Evolutionary conservation across 371 early-diverging fungal species (phyloP).

Genomic region (Mortierella sp.): DNA sequence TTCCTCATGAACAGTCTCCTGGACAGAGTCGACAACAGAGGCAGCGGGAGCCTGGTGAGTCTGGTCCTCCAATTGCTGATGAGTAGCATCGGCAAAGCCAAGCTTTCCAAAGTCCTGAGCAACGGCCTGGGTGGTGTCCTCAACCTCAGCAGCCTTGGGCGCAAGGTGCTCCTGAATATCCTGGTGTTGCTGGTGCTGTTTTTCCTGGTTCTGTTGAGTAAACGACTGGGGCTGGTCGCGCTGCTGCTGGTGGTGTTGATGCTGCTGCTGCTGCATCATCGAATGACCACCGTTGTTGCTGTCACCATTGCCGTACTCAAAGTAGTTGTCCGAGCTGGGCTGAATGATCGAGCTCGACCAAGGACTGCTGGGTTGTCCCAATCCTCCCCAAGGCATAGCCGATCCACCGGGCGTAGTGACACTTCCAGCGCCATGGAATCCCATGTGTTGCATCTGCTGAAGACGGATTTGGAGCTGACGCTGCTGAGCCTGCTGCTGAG

Average conservation of each 20-base stretch:
- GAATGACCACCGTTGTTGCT: conserved; percentile 21
- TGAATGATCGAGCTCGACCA: conserved; percentile 53
- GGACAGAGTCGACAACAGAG: background rate
- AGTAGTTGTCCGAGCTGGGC: conserved; percentile 46
- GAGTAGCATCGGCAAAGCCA: background rate
- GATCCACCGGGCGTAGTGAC: conserved; percentile 47
- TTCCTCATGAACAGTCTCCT: background rate
- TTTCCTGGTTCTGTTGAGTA: background rate
- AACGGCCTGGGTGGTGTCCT: background rate
- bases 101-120: conserved; percentile 1
- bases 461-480: conserved; percentile 57
- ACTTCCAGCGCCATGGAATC: conserved; percentile 22
- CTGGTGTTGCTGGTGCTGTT: conserved; percentile 16
- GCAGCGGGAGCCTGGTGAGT: background rate
- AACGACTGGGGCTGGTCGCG: conserved; percentile 9
- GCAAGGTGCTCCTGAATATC: conserved; percentile 14
- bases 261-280: conserved; percentile 35
- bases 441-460: conserved; percentile 48
- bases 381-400: conserved; percentile 40
- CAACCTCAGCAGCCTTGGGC: conserved; percentile 20
- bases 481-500: conserved; percentile 62
- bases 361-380: conserved; percentile 49
- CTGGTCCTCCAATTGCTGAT: conserved; percentile 18
- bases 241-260: conserved; percentile 25
- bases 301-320: conserved; percentile 40